These are phyloP conservation scores for Barbarea vulgaris DNA, from an alignment of 345 rosid genomes.

Conservation along the genomic window DNA sequence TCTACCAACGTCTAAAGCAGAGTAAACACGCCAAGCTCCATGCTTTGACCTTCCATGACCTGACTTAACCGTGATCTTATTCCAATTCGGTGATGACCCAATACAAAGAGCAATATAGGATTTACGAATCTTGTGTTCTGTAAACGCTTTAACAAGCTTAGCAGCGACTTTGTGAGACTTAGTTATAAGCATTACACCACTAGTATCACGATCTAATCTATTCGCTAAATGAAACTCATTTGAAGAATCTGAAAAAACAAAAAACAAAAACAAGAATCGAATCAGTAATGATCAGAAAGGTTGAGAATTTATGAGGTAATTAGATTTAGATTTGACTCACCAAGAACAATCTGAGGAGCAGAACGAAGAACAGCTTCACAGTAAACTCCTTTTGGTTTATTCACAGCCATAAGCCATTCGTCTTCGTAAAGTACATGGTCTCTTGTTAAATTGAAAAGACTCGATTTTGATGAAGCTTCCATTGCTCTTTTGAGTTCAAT, in stretches of 20 bases:
- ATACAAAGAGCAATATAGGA: conserved; percentile 75
- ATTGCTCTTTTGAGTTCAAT: conserved; percentile 74
- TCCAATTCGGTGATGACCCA: conserved; percentile 70
- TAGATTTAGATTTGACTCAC: conserved; percentile 21
- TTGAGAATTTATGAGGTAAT: neutral
- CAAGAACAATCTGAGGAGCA: conserved; percentile 44
- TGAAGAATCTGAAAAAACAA: conserved; percentile 13
- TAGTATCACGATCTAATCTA: conserved; percentile 90
- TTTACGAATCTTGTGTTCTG: conserved; percentile 70
- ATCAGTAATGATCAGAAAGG: neutral
- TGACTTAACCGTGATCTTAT: conserved; percentile 62
- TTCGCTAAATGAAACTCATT: conserved; percentile 83
- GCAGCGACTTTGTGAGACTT: conserved; percentile 88
- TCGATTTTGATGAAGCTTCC: conserved; percentile 80
- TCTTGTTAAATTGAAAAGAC: conserved; percentile 55
- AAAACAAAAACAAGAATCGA: neutral
- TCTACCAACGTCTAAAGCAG: conserved; percentile 71
- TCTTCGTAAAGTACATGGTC: conserved; percentile 68
- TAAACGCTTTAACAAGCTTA: conserved; percentile 80
- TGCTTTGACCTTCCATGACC: conserved; percentile 95
- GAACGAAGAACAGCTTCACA: conserved; percentile 72
- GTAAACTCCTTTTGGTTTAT: conserved; percentile 82
- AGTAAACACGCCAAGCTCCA: conserved; percentile 92
- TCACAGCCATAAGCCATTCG: conserved; percentile 75
- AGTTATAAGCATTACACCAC: conserved; percentile 81